Evolutionary conservation across 2,329 filamentous ascomycete genomes (phyloP), one percentile per base, ranked within the genome.

Genomic region (Trichoderma brevicompactum): DNA sequence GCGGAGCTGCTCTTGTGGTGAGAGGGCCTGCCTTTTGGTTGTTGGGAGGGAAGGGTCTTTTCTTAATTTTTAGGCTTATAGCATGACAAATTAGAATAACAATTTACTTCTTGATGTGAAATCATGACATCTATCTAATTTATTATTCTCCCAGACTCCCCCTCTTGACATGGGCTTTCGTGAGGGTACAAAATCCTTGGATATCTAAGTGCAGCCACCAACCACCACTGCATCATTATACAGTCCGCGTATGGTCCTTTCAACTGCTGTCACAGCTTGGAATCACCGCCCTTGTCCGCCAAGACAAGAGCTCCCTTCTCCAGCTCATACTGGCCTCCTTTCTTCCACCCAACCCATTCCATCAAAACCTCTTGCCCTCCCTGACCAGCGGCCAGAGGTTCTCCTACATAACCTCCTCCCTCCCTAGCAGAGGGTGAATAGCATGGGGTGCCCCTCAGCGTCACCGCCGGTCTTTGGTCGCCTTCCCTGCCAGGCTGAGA

Each of bases 301-400:
- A 81, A 76, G 19, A 89, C 83, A 68, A 92, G 75, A 0, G 85
- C 88, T 0, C 89, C 90, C 34, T 85, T 79, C 34, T 82, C 77
- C 2, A 91, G 80, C n/a, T 86, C 83, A 74, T 89, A 97, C 38
- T 97, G 86, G 66, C 78, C 82, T 0, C 91, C 92, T 71, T 81
- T 85, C 66, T 80, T 83, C 92, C 92, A 96, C 0, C 92, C 91
- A 70, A 90, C 81, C 94, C 94, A 97, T 56, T 83, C 75, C 58
- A 78, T 79, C 68, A 97, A 74, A 4, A 85, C 83, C 59, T 87
- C 85, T 74, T 92, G 89, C 1, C 92, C 93, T 5, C 91, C 92
- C 28, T 88, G 79, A 0, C 93, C 92, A 1, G 91, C 86, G 4
- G 75, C 75, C 64, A 97, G 75, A 0, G 83, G 77, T 23, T 77